Conservation (phyloP, 2,329 filamentous ascomycete genomes). For the Neonectria ditissima region DNA sequence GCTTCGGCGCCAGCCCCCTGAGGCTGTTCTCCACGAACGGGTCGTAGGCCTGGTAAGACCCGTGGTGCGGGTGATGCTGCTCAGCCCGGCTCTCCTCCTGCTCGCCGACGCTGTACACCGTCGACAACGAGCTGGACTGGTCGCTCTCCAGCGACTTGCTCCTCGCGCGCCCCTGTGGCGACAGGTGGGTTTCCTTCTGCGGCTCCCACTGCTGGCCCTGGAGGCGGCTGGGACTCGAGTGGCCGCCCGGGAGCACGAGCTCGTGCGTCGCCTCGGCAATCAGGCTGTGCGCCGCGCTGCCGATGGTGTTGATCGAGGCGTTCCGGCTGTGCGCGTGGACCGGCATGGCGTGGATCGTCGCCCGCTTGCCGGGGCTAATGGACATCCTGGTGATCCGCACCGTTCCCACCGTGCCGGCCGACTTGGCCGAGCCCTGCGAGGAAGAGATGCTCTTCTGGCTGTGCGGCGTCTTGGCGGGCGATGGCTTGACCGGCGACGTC, state of each 20-base stretch:
- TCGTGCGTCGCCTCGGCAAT: slow-evolving; percentile 52
- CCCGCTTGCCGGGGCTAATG: slow-evolving; percentile 46
- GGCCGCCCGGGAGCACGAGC: slow-evolving; percentile 50
- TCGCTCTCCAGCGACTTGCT: slow-evolving; percentile 56
- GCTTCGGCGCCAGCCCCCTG: slow-evolving; percentile 12
- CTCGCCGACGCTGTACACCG: slow-evolving; percentile 67
- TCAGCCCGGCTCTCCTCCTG: slow-evolving; percentile 50
- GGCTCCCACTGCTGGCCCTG: slow-evolving; percentile 46
- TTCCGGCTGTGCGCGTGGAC: slow-evolving; percentile 39
- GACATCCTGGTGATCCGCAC: slow-evolving; percentile 37
- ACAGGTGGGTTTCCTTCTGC: slow-evolving; percentile 29
- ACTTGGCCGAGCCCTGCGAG: slow-evolving; percentile 38
- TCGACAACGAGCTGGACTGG: slow-evolving; percentile 66
- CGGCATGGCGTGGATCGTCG: slow-evolving; percentile 36
- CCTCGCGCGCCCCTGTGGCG: slow-evolving; percentile 35
- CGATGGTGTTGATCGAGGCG: slow-evolving; percentile 48
- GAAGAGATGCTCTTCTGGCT: slow-evolving; percentile 42
- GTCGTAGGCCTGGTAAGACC: slow-evolving; percentile 37
- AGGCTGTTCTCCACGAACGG: slow-evolving; percentile 47
- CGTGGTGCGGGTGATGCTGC: not conserved
- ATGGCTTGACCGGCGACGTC: slow-evolving; percentile 42
- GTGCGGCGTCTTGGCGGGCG: slow-evolving; percentile 46
- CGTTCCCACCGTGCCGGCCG: slow-evolving; percentile 34
- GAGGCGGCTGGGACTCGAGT: slow-evolving; percentile 59
- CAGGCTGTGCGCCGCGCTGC: slow-evolving; percentile 56